Evolutionary conservation across 2,329 filamentous ascomycete species (phyloP), one percentile per base, ranked within the genome.

Genomic region (Didymella pinodella): DNA sequence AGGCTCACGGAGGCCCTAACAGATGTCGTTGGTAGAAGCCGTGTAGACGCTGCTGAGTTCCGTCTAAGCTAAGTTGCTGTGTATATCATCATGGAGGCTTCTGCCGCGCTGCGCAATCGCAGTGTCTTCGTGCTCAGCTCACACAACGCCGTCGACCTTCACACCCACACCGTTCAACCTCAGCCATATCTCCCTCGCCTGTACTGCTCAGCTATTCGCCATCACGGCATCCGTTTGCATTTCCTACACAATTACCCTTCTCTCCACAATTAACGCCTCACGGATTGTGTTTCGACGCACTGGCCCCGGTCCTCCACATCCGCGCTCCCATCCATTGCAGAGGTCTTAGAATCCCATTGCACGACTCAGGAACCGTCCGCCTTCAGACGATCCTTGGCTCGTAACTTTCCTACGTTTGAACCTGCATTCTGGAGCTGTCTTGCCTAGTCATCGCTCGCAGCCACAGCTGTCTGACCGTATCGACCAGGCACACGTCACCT

Each of bases 231-330:
- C 63, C 65, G 62, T 74, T 73, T 72, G 65, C 65, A 66, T 51
- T 51, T 65, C 59, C 61, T 65, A 49, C 55, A 57, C 59, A 44
- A 60, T 59, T 57, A 29, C 62, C 45, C 48, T 63, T 56, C 62
- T 46, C 54, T 62, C 60, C 62, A 61, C 64, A 52, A 48, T 54
- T 45, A 57, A 63, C 71, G 65, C 69, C 69, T 67, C 67, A 61
- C 69, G 65, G 64, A 69, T 71, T 65, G 64, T 74, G 75, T 76
- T 64, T 76, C 68, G 70, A 67, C 64, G 74, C 75, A 69, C 66
- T 74, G 74, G 70, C 72, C 74, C 65, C 49, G 61, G 52, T 56
- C 62, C 65, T 73, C 70, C 65, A 64, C 69, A 68, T 69, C 68
- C 71, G 70, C 72, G 63, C 62, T 62, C 57, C 66, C 57, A 68